phyloP scores from a whole-genome alignment of 2,329 filamentous ascomycete species.

The Aspergillus vadensis region DNA sequence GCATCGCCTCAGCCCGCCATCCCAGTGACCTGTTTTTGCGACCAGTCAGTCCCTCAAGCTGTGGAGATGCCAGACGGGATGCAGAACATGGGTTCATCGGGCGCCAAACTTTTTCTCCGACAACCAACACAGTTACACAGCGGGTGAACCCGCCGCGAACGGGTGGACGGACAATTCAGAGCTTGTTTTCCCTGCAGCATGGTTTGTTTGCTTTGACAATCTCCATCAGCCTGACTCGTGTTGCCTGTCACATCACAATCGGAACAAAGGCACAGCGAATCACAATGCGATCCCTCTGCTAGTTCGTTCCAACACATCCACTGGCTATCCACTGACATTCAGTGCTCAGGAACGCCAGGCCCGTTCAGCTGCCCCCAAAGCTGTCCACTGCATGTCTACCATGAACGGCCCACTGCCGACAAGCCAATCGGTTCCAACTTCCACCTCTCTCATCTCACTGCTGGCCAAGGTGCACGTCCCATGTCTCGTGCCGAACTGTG shows the following conservation, averaged over 20 bases:
- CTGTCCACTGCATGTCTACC: background rate
- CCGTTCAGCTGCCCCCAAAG: too few species aligned
- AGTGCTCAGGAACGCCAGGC: too few species aligned
- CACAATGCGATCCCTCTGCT: too few species aligned
- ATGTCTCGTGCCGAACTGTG: conserved; percentile 6
- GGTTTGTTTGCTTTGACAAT: background rate
- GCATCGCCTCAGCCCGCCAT: conserved; percentile 5
- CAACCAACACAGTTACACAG: too few species aligned
- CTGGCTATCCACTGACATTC: too few species aligned
- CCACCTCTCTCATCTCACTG: background rate
- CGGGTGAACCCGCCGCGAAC: too few species aligned
- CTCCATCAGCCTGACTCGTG: background rate
- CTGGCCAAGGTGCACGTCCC: background rate
- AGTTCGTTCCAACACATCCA: background rate
- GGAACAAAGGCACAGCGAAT: background rate
- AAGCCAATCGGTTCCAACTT: background rate
- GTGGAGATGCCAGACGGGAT: too few species aligned
- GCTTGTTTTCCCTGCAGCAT: background rate
- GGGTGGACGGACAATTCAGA: too few species aligned
- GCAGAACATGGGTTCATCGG: too few species aligned
- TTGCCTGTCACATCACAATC: background rate
- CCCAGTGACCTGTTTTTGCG: background rate
- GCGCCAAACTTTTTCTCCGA: too few species aligned
- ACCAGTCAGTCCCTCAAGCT: background rate
- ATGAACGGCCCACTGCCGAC: background rate